Percentiles rank a stretch among this genome's conserved stretches.
phyloP scores from a whole-genome alignment of 306 rosid genomes.

The Sphenostylis stenocarpa region DNA sequence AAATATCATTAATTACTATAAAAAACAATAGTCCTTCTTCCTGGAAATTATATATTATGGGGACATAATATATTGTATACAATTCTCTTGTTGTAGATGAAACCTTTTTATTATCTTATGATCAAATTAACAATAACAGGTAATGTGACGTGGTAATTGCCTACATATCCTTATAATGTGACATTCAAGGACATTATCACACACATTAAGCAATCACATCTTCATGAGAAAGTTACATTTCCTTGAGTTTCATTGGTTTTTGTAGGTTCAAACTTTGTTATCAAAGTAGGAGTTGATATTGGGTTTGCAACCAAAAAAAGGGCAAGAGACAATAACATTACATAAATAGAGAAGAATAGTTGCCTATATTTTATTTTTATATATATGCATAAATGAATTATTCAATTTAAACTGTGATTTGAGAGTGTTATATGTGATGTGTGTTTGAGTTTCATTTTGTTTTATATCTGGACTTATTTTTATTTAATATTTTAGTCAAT shows the following conservation, averaged over 20 bases:
- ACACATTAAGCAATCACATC: neutral
- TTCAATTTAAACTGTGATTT: too few relatives aligned
- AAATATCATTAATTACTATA: too few relatives aligned
- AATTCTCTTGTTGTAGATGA: too few relatives aligned
- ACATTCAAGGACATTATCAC: too few relatives aligned
- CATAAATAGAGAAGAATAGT: neutral
- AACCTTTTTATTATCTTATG: neutral
- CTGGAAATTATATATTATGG: too few relatives aligned
- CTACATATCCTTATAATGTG: neutral
- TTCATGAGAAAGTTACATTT: neutral
- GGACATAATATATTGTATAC: too few relatives aligned
- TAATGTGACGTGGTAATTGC: neutral
- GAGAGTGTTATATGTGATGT: too few relatives aligned
- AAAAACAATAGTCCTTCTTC: too few relatives aligned
- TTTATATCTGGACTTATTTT: neutral
- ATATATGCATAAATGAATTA: too few relatives aligned
- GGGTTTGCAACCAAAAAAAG: neutral
- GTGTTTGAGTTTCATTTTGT: neutral
- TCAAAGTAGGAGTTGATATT: neutral
- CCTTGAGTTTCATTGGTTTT: neutral
- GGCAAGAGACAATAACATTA: neutral
- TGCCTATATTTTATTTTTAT: too few relatives aligned
- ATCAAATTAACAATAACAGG: neutral
- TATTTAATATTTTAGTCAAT: neutral
- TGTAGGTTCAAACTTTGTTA: neutral